A percentile compares a stretch with the other conserved stretches of the same genome.
Conservation (phyloP, 108 stramenopile genomes). For the Skeletonema grethae region DNA sequence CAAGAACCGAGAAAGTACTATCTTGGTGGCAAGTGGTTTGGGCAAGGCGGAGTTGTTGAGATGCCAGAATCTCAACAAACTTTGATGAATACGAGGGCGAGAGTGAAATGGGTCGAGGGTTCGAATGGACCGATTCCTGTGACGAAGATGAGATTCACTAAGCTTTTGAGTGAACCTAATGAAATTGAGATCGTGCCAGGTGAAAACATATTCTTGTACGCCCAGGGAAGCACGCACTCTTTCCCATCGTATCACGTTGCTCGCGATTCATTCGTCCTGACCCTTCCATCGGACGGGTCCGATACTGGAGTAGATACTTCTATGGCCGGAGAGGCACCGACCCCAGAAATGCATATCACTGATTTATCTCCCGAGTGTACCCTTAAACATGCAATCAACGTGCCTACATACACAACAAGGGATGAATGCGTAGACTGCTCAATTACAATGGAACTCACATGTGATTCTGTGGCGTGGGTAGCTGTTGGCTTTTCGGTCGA, state of each 20-base stretch:
- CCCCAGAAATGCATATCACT: background rate
- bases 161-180: constrained; percentile 58
- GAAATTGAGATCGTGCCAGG: constrained; percentile 55
- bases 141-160: constrained; percentile 71
- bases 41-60: constrained; percentile 34
- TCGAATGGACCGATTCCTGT: background rate
- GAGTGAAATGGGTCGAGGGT: constrained; percentile 28
- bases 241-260: constrained; percentile 1
- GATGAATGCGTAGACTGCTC: constrained; percentile 17
- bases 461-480: constrained; percentile 45
- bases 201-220: constrained; percentile 60
- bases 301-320: background rate
- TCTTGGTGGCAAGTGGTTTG: constrained; percentile 17
- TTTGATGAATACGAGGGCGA: constrained; percentile 53
- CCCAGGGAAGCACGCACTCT: constrained; percentile 38
- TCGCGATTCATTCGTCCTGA: background rate
- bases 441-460: constrained; percentile 13
- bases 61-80: constrained; percentile 58
- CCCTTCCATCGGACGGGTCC: background rate
- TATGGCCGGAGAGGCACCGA: background rate
- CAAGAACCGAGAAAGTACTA: constrained; percentile 53
- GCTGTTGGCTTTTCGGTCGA: constrained; percentile 40
- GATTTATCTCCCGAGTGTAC: background rate
- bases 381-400: background rate
- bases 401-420: too few species aligned